A percentile compares a stretch with the other conserved stretches of the same genome.
Evolutionary conservation across 2,329 filamentous ascomycete species (phyloP).

Genomic region (Pseudomassariella vexata): DNA sequence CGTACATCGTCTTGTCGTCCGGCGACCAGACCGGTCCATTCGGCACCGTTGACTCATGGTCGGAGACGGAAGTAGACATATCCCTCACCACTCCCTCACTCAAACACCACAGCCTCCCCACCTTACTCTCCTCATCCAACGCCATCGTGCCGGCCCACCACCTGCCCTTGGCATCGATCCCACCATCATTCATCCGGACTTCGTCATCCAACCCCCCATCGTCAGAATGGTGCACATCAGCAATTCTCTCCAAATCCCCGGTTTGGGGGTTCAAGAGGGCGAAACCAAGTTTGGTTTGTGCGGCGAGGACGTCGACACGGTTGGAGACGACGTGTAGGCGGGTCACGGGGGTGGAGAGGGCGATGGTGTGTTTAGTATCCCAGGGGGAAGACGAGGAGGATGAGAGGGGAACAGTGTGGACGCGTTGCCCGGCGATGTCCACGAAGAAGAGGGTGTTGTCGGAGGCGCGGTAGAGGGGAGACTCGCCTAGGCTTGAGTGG

Average conservation of each 20-base stretch:
- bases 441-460: conserved; percentile 19
- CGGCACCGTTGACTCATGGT: conserved; percentile 11
- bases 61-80: conserved; percentile 5
- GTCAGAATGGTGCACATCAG: conserved; percentile 9
- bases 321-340: conserved; percentile 12
- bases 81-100: conserved; percentile 8
- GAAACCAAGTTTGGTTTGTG: conserved; percentile 14
- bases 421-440: conserved; percentile 17
- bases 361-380: conserved; percentile 9
- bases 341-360: conserved; percentile 14
- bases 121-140: conserved; percentile 13
- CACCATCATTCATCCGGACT: conserved; percentile 19
- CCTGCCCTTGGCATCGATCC: conserved; percentile 13
- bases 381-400: conserved; percentile 13
- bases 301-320: conserved; percentile 13
- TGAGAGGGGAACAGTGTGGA: conserved; percentile 12
- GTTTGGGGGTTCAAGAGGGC: conserved; percentile 12
- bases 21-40: conserved; percentile 19
- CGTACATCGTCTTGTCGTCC: conserved; percentile 12
- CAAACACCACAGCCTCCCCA: conserved; percentile 17
- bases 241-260: conserved; percentile 12
- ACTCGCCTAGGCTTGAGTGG: conserved; percentile 15
- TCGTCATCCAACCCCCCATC: conserved; percentile 9
- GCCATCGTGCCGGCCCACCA: conserved; percentile 20
- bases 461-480: conserved; percentile 16